These are phyloP conservation scores for Mucor irregularis DNA, from an alignment of 371 early-diverging fungal genomes.

Conservation along the genomic window DNA sequence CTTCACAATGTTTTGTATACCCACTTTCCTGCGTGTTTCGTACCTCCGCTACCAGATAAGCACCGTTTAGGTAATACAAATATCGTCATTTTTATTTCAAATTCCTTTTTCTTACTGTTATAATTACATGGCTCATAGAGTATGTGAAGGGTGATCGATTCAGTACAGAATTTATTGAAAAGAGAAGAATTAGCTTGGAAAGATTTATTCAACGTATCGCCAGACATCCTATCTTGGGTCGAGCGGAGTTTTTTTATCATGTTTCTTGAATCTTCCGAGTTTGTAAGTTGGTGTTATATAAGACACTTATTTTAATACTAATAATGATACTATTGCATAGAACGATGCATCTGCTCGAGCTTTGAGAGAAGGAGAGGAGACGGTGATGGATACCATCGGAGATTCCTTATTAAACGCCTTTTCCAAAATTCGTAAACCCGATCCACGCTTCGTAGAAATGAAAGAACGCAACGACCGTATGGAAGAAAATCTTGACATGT, in stretches of 20 bases:
- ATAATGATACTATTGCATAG: slow-evolving; percentile 15
- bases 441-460: slow-evolving; percentile 83
- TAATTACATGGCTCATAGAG: slow-evolving; percentile 56
- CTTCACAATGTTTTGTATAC: slow-evolving; percentile 72
- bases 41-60: slow-evolving; percentile 93
- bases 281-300: slow-evolving; percentile 56
- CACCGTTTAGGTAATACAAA: slow-evolving; percentile 74
- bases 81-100: not conserved
- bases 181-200: slow-evolving; percentile 73
- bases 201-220: slow-evolving; percentile 81
- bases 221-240: slow-evolving; percentile 85
- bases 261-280: slow-evolving; percentile 84
- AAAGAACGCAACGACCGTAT: slow-evolving; percentile 77
- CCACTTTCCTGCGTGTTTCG: slow-evolving; percentile 79
- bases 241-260: slow-evolving; percentile 65
- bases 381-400: slow-evolving; percentile 83
- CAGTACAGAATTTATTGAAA: slow-evolving; percentile 86
- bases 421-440: slow-evolving; percentile 85
- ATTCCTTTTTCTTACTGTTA: not conserved
- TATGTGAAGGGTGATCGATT: slow-evolving; percentile 96
- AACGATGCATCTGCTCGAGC: slow-evolving; percentile 56
- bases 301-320: not conserved
- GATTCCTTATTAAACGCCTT: slow-evolving; percentile 91
- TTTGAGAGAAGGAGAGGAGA: slow-evolving; percentile 58
- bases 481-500: slow-evolving; percentile 77